Percentiles rank a stretch among this genome's conserved stretches.
Evolutionary conservation across 495 filamentous ascomycete species (phyloP).

Genomic region (Chaetomium tenue): DNA sequence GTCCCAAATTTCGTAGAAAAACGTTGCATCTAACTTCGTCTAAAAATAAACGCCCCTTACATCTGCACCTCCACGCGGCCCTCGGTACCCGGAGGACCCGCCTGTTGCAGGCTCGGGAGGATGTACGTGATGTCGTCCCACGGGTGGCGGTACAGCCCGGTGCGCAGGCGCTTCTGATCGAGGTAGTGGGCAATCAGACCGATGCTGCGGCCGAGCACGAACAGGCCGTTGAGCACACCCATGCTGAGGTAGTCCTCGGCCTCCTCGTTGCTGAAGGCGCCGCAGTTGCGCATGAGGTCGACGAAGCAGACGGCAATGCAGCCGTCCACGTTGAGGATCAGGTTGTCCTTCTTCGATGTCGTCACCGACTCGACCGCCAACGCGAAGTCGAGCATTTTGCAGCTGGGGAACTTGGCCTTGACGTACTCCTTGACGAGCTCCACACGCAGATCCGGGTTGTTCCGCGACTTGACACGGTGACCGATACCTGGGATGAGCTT

Average conservation of each 20-base stretch:
- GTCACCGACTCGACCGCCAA: constrained; percentile 97
- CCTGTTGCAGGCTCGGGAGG: constrained; percentile 74
- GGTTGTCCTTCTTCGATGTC: constrained; percentile 99
- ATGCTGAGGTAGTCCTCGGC: constrained; percentile 83
- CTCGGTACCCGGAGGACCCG: constrained; percentile 70
- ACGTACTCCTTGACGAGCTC: constrained; percentile 99
- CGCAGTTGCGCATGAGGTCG: constrained; percentile 94
- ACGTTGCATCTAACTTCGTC: constrained; percentile 2
- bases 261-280: constrained; percentile 84
- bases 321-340: constrained; percentile 98
- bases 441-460: constrained; percentile 99
- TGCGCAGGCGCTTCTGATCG: constrained; percentile 97
- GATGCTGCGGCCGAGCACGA: constrained; percentile 92
- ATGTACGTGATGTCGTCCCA: constrained; percentile 99
- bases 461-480: constrained; percentile 98
- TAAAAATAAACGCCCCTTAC: constrained; percentile 21
- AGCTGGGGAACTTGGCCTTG: constrained; percentile 91
- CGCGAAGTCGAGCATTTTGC: constrained; percentile 97
- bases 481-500: constrained; percentile 99
- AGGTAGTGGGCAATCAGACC: constrained; percentile 99
- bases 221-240: constrained; percentile 98
- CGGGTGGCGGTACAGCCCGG: constrained; percentile 96
- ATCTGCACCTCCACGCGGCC: constrained; percentile 81
- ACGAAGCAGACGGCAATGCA: constrained; percentile 99
- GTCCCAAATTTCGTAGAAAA: constrained; percentile 11